A percentile compares a stretch with the other conserved stretches of the same genome.
phyloP scores from a whole-genome alignment of 306 rosid species.

The Sicyos baderoa region DNA sequence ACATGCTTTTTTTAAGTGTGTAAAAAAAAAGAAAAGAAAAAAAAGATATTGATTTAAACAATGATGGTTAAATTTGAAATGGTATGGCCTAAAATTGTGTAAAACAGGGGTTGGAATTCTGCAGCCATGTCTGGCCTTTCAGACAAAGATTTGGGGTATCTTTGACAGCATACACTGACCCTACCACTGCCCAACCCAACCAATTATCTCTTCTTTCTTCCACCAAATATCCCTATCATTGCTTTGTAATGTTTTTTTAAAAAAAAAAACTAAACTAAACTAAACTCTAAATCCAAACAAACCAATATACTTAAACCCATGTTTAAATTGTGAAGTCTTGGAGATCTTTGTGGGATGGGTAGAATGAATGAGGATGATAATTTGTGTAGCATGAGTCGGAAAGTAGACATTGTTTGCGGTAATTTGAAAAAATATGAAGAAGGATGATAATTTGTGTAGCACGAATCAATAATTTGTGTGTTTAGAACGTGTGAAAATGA shows the following conservation, averaged over 20 bases:
- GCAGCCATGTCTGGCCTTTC: constrained; percentile 4
- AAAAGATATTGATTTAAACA: background rate
- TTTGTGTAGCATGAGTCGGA: background rate
- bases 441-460: no score
- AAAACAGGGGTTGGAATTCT: background rate
- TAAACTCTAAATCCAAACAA: background rate
- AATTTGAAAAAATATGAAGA: no score
- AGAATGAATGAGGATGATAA: background rate
- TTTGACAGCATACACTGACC: background rate
- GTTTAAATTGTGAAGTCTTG: background rate
- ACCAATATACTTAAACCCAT: background rate
- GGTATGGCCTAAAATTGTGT: constrained; percentile 16
- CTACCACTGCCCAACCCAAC: background rate
- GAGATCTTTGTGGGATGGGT: no score
- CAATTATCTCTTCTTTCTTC: background rate
- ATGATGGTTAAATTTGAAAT: background rate
- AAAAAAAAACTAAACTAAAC: no score
- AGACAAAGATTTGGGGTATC: constrained; percentile 16
- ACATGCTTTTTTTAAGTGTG: no score
- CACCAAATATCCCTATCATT: background rate
- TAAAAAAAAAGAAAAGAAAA: no score
- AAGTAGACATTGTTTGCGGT: no score
- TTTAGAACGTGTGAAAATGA: no score
- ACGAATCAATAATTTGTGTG: no score
- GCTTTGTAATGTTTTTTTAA: no score